Base-by-base conservation (phyloP, 306 rosid genomes). In the Alnus rubra region DNA sequence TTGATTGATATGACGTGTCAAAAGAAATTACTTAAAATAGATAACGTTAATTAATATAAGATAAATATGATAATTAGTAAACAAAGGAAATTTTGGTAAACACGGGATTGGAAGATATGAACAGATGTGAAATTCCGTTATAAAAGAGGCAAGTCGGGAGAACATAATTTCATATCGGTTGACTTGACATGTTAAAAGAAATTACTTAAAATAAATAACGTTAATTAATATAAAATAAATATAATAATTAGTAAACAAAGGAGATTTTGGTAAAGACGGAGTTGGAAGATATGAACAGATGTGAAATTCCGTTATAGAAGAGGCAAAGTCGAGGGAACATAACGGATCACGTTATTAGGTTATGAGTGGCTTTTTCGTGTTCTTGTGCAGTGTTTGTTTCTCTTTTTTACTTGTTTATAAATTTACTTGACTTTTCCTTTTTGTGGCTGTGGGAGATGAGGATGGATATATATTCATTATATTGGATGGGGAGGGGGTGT, bases 341-440 rank as follows among this genome's bases (percentile, higher is more conserved):
- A 89, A 92, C 97, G 97, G 98, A 91, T 85, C 77, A 50, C 91
- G 97, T 92, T 81, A 87, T 87, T 82, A 71, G 78, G 88, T 64
- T 72, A 87, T 78, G 81, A 76, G 79, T 85, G 76, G 81, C 76
- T 71, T 77, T 77, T 77, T 60, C 74, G 83, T 53, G 78, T 74
- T 70, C 70, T 5, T 58, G 75, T 68, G 76, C 44, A 82, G 67
- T 74, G 83, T 80, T 54, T 16, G 75, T 8, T 72, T 28, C 49
- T 72, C 60, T 50, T 52, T 53, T 65, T 75, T 59, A 79, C 78
- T 42, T 18, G 76, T 72, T n/a, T 73, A 74, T 75, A 49, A 79
- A 74, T 82, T 59, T 67, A 82, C 86, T 84, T 85, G 87, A 82
- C 85, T 82, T 80, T 65, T 78, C 35, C 64, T 79, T 42, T 81